phyloP scores from a whole-genome alignment of 495 filamentous ascomycete genomes.

The Cenococcum geophilum region DNA sequence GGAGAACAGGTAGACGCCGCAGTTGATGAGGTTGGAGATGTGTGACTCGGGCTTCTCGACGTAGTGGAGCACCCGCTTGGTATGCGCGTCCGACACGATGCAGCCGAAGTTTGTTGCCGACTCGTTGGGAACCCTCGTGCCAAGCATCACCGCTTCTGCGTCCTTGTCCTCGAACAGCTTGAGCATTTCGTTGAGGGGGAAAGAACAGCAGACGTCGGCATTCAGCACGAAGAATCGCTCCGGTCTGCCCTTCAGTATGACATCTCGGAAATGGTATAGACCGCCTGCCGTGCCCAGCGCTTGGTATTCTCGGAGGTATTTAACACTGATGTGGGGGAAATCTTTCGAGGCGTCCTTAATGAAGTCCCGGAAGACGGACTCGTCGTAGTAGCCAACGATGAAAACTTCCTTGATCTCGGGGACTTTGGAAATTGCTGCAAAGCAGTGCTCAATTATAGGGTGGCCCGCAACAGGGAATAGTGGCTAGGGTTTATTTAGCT shows the following conservation, averaged over 20 bases:
- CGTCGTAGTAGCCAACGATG: constrained; percentile 98
- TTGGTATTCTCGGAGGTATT: constrained; percentile 97
- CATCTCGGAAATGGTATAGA: constrained; percentile 98
- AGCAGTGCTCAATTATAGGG: constrained; percentile 95
- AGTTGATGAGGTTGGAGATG: constrained; percentile 99
- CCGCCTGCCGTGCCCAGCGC: constrained; percentile 93
- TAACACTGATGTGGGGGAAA: constrained; percentile 84
- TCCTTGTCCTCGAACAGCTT: constrained; percentile 89
- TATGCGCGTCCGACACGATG: constrained; percentile 93
- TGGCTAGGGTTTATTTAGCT: constrained; percentile 52
- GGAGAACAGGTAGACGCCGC: constrained; percentile 94
- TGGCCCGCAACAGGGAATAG: constrained; percentile 98
- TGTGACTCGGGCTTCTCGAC: constrained; percentile 99
- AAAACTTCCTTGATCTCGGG: constrained; percentile 91
- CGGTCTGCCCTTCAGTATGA: constrained; percentile 91
- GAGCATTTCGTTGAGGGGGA: constrained; percentile 92
- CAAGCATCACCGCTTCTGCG: constrained; percentile 94
- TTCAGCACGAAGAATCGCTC: constrained; percentile 97
- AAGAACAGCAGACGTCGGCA: constrained; percentile 98
- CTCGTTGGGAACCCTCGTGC: constrained; percentile 86
- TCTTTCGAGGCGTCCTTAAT: constrained; percentile 82
- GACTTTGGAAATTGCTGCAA: constrained; percentile 86
- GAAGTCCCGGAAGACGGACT: constrained; percentile 93
- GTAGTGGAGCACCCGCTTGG: constrained; percentile 94
- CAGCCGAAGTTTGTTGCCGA: constrained; percentile 95